Evolutionary conservation across 805 yeast genomes (phyloP).

Genomic region (Lipomyces sp.): DNA sequence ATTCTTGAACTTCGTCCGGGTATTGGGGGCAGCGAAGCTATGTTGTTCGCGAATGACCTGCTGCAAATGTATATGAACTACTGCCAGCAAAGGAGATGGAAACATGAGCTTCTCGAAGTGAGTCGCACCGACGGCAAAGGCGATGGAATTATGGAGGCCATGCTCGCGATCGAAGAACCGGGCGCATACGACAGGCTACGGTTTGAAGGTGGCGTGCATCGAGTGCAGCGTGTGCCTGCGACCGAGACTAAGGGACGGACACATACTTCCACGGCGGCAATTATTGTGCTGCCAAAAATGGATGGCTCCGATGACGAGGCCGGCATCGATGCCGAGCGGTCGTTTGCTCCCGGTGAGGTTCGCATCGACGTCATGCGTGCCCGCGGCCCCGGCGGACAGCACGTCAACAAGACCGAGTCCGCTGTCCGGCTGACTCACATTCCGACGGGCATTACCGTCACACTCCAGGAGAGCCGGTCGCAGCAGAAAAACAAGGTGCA

Average conservation of each 20-base stretch:
- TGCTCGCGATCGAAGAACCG: slow-evolving; percentile 65
- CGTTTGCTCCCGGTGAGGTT: slow-evolving; percentile 81
- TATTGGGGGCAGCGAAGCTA: slow-evolving; percentile 93
- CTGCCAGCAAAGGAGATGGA: slow-evolving; percentile 67
- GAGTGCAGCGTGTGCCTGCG: slow-evolving; percentile 91
- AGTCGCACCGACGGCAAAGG: slow-evolving; percentile 51
- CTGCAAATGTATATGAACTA: slow-evolving; percentile 76
- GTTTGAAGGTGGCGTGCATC: slow-evolving; percentile 91
- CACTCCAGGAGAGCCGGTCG: slow-evolving; percentile 92
- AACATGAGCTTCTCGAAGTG: slow-evolving; percentile 54
- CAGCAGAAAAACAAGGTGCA: slow-evolving; percentile 93
- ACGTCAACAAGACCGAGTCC: slow-evolving; percentile 94
- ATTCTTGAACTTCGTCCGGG: slow-evolving; percentile 89
- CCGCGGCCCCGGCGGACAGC: slow-evolving; percentile 97
- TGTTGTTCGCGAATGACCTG: slow-evolving; percentile 76
- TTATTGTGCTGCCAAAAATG: slow-evolving; percentile 83
- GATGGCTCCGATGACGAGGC: slow-evolving; percentile 50
- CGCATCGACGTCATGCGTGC: slow-evolving; percentile 97
- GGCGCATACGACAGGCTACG: slow-evolving; percentile 73
- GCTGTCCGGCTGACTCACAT: slow-evolving; percentile 91
- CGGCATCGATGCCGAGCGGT: slow-evolving; percentile 57
- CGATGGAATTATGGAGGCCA: slow-evolving; percentile 69
- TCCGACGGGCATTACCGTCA: slow-evolving; percentile 84
- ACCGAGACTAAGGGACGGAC: slow-evolving; percentile 93
- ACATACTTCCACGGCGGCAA: slow-evolving; percentile 96